A percentile compares a stretch with the other conserved stretches of the same genome.
phyloP scores from a whole-genome alignment of 23 red algal genomes.

The Gracilaria domingensis region DNA sequence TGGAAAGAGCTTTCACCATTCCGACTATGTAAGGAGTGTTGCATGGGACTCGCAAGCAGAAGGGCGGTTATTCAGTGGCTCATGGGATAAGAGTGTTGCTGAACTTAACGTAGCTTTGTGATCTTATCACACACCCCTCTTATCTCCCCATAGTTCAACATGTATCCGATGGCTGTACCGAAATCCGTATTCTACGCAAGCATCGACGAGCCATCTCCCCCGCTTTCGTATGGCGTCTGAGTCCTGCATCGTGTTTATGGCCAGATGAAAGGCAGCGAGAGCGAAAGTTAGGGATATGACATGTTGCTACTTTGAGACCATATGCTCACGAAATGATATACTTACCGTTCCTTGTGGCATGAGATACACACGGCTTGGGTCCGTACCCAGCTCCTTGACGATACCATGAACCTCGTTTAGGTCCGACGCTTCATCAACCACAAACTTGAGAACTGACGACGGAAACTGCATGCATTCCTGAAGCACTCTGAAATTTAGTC shows the following conservation, averaged over 20 bases:
- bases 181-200: slow-evolving; percentile 83
- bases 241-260: slow-evolving; percentile 27
- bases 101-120: slow-evolving; percentile 62
- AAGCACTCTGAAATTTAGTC: slow-evolving; percentile 77
- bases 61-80: slow-evolving; percentile 67
- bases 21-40: slow-evolving; percentile 84
- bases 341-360: slow-evolving; percentile 97
- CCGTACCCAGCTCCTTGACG: slow-evolving; percentile 48
- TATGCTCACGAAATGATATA: background rate
- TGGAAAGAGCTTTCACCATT: slow-evolving; percentile 70
- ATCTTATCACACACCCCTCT: slow-evolving; percentile 82
- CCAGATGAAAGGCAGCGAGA: background rate
- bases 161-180: slow-evolving; percentile 94
- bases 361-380: slow-evolving; percentile 81
- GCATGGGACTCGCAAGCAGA: slow-evolving; percentile 75
- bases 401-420: slow-evolving; percentile 79
- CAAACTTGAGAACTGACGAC: slow-evolving; percentile 93
- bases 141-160: slow-evolving; percentile 93
- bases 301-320: background rate
- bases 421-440: slow-evolving; percentile 70
- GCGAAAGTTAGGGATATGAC: background rate
- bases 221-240: slow-evolving; percentile 65
- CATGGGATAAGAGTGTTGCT: slow-evolving; percentile 85
- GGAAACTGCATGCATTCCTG: slow-evolving; percentile 66
- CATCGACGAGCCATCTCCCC: slow-evolving; percentile 79